Evolutionary conservation across 176 grass and related monocot species (phyloP).

Genomic region (Zea luxurians): DNA sequence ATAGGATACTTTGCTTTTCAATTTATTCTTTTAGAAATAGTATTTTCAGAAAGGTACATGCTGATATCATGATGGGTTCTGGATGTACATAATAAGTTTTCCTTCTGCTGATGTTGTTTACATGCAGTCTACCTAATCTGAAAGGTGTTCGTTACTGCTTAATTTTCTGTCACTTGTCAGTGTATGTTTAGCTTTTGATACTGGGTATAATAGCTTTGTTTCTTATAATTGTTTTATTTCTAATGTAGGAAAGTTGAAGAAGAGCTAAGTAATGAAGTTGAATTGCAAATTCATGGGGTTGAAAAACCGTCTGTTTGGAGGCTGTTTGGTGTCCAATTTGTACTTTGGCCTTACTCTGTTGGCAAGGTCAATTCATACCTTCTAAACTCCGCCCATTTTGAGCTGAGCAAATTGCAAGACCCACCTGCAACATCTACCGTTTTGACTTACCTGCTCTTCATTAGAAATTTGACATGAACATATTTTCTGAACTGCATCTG

Average conservation of each 20-base stretch:
- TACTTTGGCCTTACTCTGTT: conserved; percentile 79
- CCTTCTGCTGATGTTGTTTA: background rate
- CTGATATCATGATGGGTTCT: conserved; percentile 15
- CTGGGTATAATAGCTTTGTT: background rate
- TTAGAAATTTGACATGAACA: conserved; percentile 17
- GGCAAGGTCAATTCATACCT: conserved; percentile 64
- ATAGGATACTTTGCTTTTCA: conserved; percentile 2
- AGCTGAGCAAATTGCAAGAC: conserved; percentile 2
- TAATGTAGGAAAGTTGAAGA: conserved; percentile 72
- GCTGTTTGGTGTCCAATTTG: conserved; percentile 75
- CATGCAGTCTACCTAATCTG: conserved; percentile 9
- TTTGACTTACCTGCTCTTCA: conserved; percentile 6
- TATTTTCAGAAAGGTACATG: conserved; percentile 13
- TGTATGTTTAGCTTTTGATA: conserved; percentile 12
- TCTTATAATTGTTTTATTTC: conserved; percentile 4
- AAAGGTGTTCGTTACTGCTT: conserved; percentile 12
- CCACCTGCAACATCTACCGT: background rate
- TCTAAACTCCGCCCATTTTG: conserved; percentile 25
- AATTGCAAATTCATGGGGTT: conserved; percentile 89
- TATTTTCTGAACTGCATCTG: conserved; percentile 5
- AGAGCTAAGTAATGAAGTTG: conserved; percentile 71
- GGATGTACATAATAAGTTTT: background rate
- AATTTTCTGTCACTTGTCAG: conserved; percentile 13
- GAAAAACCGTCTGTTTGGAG: conserved; percentile 88
- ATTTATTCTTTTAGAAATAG: background rate